phyloP scores from a whole-genome alignment of 2,329 filamentous ascomycete genomes.

The Sarocladium kiliense region DNA sequence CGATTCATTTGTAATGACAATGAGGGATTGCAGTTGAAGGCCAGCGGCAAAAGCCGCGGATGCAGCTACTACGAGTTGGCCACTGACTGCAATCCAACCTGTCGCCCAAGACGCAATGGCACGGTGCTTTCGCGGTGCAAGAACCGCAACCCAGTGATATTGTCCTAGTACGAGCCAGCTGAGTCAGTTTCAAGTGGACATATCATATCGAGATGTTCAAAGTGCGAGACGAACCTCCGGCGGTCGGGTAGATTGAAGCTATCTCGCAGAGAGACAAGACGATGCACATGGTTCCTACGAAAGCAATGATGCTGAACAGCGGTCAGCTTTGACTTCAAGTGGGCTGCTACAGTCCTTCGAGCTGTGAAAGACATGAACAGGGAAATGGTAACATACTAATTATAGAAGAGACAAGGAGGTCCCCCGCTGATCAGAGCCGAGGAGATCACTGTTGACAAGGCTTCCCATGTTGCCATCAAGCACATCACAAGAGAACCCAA shows the following conservation, averaged over 20 bases:
- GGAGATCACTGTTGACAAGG: constrained; percentile 39
- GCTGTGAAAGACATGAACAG: too few species aligned
- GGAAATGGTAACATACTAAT: constrained; percentile 30
- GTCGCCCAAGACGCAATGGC: constrained; percentile 17
- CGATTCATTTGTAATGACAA: constrained; percentile 34
- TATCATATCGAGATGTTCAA: neutral
- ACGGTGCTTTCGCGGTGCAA: constrained; percentile 16
- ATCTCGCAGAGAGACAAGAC: constrained; percentile 32
- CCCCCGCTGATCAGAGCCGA: constrained; percentile 38
- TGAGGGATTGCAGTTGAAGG: constrained; percentile 36
- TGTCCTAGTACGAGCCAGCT: too few species aligned
- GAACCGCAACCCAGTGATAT: constrained; percentile 39
- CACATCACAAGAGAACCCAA: constrained; percentile 37
- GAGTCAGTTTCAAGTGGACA: too few species aligned
- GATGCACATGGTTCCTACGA: neutral
- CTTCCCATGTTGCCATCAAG: constrained; percentile 37
- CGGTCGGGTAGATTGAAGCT: constrained; percentile 30
- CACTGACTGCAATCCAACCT: constrained; percentile 41
- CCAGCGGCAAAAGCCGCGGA: constrained; percentile 42
- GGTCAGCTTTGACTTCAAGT: too few species aligned
- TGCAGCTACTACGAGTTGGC: constrained; percentile 39
- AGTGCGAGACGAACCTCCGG: constrained; percentile 19
- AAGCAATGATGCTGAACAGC: constrained; percentile 23
- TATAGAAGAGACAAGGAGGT: constrained; percentile 40
- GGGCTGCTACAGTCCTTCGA: too few species aligned